These are phyloP conservation scores for Euphorbia pulcherrima DNA, from an alignment of 345 rosid genomes.

Conservation along the genomic window DNA sequence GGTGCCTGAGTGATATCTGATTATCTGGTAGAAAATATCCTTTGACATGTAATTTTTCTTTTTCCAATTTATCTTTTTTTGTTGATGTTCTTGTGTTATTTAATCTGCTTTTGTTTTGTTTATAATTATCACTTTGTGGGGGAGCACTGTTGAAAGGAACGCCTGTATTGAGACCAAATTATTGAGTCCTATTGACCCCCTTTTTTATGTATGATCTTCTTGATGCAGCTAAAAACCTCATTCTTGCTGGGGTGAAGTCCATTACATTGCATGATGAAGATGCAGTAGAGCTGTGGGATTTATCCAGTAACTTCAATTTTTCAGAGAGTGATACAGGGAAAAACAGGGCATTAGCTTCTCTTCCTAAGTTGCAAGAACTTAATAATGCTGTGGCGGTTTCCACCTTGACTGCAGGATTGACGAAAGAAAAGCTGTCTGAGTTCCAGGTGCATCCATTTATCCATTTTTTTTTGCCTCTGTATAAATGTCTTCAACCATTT, in stretches of 20 bases:
- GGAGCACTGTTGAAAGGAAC: not conserved
- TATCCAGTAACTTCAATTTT: constrained; percentile 80
- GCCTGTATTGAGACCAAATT: not conserved
- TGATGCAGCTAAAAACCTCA: constrained; percentile 85
- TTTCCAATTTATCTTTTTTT: not conserved
- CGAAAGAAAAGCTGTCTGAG: constrained; percentile 69
- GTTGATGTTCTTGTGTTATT: not conserved
- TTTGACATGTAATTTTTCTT: not conserved
- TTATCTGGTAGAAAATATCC: not conserved
- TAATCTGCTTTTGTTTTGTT: not conserved
- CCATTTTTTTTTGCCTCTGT: not conserved
- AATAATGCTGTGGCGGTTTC: constrained; percentile 78
- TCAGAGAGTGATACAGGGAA: constrained; percentile 82
- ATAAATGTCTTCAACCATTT: not conserved
- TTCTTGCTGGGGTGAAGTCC: constrained; percentile 97
- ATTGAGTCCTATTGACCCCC: not conserved
- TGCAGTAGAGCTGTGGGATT: constrained; percentile 81
- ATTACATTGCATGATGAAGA: constrained; percentile 92
- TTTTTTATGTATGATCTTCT: not conserved
- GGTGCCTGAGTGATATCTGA: not conserved
- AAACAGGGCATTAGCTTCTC: constrained; percentile 90
- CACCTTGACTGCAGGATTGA: constrained; percentile 61
- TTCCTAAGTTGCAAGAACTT: constrained; percentile 93
- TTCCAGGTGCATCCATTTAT: constrained; percentile 55
- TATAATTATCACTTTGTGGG: not conserved